These are phyloP conservation scores for Dioscorea zingiberensis DNA, from an alignment of 106 monocot species.

Conservation along the genomic window DNA sequence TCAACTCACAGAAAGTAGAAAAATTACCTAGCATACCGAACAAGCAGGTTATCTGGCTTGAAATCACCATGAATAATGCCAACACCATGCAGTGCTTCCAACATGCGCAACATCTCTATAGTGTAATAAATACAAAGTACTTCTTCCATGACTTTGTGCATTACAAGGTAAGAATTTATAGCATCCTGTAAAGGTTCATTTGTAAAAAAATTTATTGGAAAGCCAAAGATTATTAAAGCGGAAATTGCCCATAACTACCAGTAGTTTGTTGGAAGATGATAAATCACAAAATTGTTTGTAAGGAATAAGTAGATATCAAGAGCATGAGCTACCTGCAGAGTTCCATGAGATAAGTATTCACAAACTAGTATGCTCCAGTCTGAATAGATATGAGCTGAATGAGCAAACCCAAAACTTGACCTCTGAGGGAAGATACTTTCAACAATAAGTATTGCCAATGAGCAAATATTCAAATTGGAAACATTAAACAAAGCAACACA, in stretches of 20 bases:
- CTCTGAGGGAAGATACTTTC: conserved; percentile 46
- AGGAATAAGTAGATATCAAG: no score
- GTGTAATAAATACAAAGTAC: conserved; percentile 87
- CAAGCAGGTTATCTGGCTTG: conserved; percentile 90
- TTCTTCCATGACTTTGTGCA: conserved; percentile 74
- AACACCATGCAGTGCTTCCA: conserved; percentile 69
- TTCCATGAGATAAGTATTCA: conserved; percentile 72
- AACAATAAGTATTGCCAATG: not conserved
- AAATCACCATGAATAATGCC: conserved; percentile 96
- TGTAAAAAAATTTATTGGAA: no score
- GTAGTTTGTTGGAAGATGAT: no score
- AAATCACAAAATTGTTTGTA: no score
- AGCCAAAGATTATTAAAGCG: not conserved
- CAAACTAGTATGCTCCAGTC: conserved; percentile 81
- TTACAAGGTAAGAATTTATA: conserved; percentile 78
- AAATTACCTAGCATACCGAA: conserved; percentile 84
- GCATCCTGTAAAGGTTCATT: conserved; percentile 52
- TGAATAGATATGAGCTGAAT: conserved; percentile 59
- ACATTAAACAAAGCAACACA: conserved; percentile 14
- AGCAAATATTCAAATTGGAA: not conserved
- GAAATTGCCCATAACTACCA: not conserved
- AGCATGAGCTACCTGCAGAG: conserved; percentile 65
- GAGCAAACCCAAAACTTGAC: conserved; percentile 78
- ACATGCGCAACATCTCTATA: conserved; percentile 75
- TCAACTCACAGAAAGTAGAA: no score